Conservation (phyloP, 2,329 filamentous ascomycete genomes). For the Aspergillus chevalieri region DNA sequence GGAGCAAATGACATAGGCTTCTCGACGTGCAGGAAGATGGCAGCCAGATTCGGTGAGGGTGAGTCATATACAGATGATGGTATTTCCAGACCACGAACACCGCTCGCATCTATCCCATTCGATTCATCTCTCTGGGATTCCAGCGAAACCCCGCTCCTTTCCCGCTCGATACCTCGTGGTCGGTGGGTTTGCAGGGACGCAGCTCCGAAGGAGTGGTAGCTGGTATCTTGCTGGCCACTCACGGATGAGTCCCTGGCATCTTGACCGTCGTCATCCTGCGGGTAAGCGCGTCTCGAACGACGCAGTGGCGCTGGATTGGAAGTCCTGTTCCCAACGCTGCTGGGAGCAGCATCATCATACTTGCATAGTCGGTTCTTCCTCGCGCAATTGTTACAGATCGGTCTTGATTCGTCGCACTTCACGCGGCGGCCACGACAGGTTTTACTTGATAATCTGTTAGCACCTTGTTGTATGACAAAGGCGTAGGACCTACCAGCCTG, state of each 20-base stretch:
- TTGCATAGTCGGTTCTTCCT: background rate
- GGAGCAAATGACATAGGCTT: too few relatives aligned
- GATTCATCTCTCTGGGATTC: too few relatives aligned
- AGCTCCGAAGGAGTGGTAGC: too few relatives aligned
- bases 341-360: background rate
- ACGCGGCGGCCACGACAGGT: constrained; percentile 2
- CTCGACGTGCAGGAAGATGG: too few relatives aligned
- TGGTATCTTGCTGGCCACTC: background rate
- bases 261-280: background rate
- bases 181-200: too few relatives aligned
- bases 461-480: background rate
- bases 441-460: background rate
- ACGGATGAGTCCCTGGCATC: background rate
- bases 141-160: too few relatives aligned
- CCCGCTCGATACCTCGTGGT: too few relatives aligned
- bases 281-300: too few relatives aligned
- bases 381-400: constrained; percentile 1
- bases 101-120: background rate
- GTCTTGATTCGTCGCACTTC: constrained; percentile 1
- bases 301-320: background rate
- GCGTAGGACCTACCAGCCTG: background rate
- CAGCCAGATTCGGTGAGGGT: too few relatives aligned
- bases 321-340: background rate
- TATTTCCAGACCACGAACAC: background rate
- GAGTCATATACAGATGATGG: background rate